Evolutionary conservation across 495 filamentous ascomycete species (phyloP), one percentile per base, ranked within the genome.

Genomic region (Clavariopsis aquatica): DNA sequence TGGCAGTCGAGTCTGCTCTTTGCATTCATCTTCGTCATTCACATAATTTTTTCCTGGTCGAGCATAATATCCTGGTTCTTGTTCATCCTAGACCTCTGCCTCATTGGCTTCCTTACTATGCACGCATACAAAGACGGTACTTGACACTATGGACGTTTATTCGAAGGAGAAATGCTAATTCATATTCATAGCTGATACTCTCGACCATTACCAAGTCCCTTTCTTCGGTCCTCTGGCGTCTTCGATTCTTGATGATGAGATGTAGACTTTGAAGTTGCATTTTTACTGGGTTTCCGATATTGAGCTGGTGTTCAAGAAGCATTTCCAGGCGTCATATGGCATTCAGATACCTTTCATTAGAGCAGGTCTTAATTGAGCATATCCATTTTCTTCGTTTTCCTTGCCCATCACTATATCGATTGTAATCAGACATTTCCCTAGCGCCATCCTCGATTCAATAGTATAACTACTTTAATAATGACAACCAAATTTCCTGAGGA

Each of bases 1-100:
- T 97, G 94, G 93, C 93, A 98, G 77, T 90, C 87, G 3, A 88
- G 88, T 63, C 82, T 98, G 75, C 76, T 97, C 17, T 98, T 97
- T 75, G 86, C 89, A 20, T 84, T 83, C 60, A 74, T 98, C 49
- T 95, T 96, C 74, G 86, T 93, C 47, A 54, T 96, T 22, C 94
- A 98, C 74, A 80, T 96, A 31, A 77, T 97, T 22, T 87, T 97
- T 78, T 84, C 85, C 19, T 96, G 91, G 87, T 91, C 89, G 26
- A 83, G 79, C 6, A 86, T 96, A 53, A 73, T 97, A 3, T 92
- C 88, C 43, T 97, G 91, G 88, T 77, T 93, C 43, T 76, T 98
- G 12, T 85, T 96, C 62, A 71, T 91, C 12, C 78, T 81, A 23
- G 93, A 98, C 72, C 57, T 96, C 22, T 81, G 72, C 22, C 74